Evolutionary conservation across 163 green algal genomes (phyloP), one percentile per base, ranked within the genome.

Genomic region (Chlamydomonas reinhardtii): DNA sequence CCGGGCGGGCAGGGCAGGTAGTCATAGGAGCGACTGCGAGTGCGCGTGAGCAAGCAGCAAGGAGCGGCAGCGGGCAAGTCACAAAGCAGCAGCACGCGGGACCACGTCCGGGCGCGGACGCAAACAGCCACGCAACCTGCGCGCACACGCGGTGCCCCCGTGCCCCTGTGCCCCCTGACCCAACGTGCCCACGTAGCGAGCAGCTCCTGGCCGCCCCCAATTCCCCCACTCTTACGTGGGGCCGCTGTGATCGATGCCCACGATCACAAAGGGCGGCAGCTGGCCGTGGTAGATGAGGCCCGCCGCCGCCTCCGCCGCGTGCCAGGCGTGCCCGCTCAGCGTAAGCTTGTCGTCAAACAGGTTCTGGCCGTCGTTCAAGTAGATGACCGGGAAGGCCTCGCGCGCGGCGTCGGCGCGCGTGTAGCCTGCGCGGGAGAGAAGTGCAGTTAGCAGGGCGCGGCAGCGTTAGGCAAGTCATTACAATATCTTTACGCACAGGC

Each of bases 301-400:
- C 22, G 78, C 69, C 20, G 91, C 91, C 2, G 89, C 64, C 59
- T 91, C 84, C 0, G 84, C 91, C 17, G 85, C 91, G 1, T 74
- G 31, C 92, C 92, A 95, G 52, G 37, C 83, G 52, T 29, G 16
- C 48, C 92, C 92, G 22, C 68, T 88, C 43, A 94, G 86, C 4
- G 86, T 90, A 4, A 80, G 70, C 52, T 8, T 17, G 70, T 89
- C 84, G 34, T 88, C 82, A 82, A 92, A 95, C 22, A 94, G 77
- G 89, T 95, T 95, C 80, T 86, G 62, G 61, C 91, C 92, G 69
- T 95, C 91, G 73, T 92, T 91, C n/a, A 93, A 79, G 54, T 91
- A 87, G 71, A 94, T 71, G 27, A 92, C 70, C 2, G 91, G 90
- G 72, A 84, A 86, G 25, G 82, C 76, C 12, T 76, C 37, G 9